Evolutionary conservation across 768 basidiomycete genomes (phyloP).

Genomic region (Pleurotus cornucopiae): DNA sequence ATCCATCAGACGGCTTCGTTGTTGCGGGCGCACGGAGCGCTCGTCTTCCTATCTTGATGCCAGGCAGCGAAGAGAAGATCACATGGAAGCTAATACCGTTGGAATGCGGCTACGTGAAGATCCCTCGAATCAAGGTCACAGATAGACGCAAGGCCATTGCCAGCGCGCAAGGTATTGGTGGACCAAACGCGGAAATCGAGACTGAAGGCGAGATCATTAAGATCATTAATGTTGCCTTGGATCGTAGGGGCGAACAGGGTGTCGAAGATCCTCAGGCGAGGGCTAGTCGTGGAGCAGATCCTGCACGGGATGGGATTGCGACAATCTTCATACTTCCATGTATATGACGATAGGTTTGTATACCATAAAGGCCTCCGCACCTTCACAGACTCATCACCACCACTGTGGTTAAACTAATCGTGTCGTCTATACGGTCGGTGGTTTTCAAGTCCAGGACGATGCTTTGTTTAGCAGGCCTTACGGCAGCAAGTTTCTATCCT

Average conservation of each 20-base stretch:
- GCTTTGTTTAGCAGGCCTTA: no score
- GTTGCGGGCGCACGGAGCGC: constrained; percentile 71
- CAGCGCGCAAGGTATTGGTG: constrained; percentile 20
- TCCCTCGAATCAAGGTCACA: constrained; percentile 60
- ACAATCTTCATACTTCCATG: background rate
- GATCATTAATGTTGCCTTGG: constrained; percentile 50
- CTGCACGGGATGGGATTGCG: background rate
- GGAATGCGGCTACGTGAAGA: constrained; percentile 63
- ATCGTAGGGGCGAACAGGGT: constrained; percentile 19
- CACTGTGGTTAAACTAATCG: no score
- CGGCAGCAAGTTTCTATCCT: no score
- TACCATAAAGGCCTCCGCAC: no score
- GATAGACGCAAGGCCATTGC: constrained; percentile 40
- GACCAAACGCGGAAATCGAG: constrained; percentile 25
- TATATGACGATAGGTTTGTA: background rate
- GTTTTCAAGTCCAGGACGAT: no score
- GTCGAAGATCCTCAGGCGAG: constrained; percentile 5
- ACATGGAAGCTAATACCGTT: constrained; percentile 70
- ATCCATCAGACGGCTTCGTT: constrained; percentile 69
- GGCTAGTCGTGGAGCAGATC: background rate
- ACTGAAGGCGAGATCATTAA: constrained; percentile 43
- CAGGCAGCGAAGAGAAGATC: constrained; percentile 63
- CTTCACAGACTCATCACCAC: no score
- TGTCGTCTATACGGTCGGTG: no score
- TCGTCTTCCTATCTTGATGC: constrained; percentile 67